Evolutionary conservation across 2,329 filamentous ascomycete genomes (phyloP).

Genomic region (Byssochlamys sp.): DNA sequence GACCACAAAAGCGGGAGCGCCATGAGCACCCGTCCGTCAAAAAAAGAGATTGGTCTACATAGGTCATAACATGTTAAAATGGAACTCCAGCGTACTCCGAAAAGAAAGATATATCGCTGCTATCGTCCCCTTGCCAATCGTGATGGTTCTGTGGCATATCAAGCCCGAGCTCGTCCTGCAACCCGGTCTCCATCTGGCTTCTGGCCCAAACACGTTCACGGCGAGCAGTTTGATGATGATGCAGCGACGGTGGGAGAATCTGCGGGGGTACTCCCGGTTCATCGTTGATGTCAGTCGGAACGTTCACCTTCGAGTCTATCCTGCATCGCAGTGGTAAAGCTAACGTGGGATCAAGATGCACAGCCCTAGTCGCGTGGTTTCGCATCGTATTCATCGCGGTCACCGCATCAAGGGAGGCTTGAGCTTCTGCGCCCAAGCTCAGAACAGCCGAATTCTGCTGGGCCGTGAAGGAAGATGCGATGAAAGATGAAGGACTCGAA

Average conservation of each 20-base stretch:
- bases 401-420: background rate
- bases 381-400: background rate
- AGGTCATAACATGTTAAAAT: background rate
- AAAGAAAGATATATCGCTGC: background rate
- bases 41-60: background rate
- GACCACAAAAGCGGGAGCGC: background rate
- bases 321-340: background rate
- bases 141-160: background rate
- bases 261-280: background rate
- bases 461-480: background rate
- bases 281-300: background rate
- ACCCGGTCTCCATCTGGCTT: background rate
- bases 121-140: background rate
- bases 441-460: background rate
- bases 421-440: background rate
- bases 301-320: background rate
- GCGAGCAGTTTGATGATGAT: background rate
- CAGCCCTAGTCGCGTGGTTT: background rate
- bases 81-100: background rate
- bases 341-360: background rate
- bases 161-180: background rate
- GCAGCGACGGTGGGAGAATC: background rate
- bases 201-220: background rate
- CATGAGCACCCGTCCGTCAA: background rate
- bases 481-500: background rate